Evolutionary conservation across 768 basidiomycete species (phyloP).

Genomic region (Podaxis sp.): DNA sequence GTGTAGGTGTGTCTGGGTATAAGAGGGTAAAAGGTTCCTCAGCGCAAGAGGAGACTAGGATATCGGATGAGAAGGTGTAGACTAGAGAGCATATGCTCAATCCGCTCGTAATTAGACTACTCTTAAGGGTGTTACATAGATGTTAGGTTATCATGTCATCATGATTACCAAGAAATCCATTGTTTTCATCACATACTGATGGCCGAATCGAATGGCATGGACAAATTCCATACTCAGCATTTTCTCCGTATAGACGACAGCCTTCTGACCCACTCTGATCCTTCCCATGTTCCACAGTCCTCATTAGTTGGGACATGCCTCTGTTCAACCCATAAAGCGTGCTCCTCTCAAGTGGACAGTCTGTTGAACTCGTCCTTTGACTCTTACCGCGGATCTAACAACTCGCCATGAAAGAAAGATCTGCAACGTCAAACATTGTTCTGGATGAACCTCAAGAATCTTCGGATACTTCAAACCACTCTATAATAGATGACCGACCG

Average conservation of each 20-base stretch:
- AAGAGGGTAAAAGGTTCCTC: constrained; percentile 5
- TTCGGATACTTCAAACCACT: not conserved
- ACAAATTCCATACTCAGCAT: too few species aligned
- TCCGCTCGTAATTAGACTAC: not conserved
- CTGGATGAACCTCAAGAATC: not conserved
- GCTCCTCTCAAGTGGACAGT: too few species aligned
- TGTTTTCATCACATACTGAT: too few species aligned
- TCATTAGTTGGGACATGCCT: too few species aligned
- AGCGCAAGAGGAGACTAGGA: not conserved
- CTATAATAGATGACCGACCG: not conserved
- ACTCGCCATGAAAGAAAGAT: not conserved
- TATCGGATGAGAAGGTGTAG: not conserved
- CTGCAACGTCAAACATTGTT: not conserved
- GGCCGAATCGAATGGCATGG: too few species aligned
- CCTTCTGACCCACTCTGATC: too few species aligned
- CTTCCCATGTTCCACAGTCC: too few species aligned
- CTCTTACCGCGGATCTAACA: not conserved
- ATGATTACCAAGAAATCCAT: too few species aligned
- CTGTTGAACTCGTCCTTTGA: too few species aligned
- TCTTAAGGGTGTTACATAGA: not conserved
- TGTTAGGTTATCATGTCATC: not conserved
- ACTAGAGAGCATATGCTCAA: not conserved
- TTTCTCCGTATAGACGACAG: too few species aligned
- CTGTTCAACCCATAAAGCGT: not conserved
- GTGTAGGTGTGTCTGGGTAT: constrained; percentile 30